Percentiles rank a stretch among this genome's conserved stretches.
Conservation (phyloP, 2,329 filamentous ascomycete genomes). For the Claviceps africana region DNA sequence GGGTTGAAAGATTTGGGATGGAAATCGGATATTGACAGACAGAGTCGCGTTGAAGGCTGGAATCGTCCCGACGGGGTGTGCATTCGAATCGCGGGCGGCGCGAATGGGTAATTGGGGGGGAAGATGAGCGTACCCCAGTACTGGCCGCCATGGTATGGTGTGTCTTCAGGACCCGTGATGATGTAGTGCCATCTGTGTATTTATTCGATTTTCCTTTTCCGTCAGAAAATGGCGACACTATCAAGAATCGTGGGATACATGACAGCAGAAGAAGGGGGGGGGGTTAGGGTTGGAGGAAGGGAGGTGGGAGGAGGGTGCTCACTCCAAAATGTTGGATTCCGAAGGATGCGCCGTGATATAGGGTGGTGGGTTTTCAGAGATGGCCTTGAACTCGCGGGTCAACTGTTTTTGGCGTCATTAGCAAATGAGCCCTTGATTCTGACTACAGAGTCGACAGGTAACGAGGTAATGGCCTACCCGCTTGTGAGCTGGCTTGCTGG, state of each 20-base stretch:
- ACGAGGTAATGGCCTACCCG: conserved; percentile 46
- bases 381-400: conserved; percentile 49
- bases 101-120: conserved; percentile 92
- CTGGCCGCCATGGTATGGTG: conserved; percentile 85
- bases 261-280: not conserved
- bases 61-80: conserved; percentile 94
- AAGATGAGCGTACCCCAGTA: conserved; percentile 98
- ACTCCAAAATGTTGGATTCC: conserved; percentile 84
- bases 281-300: too few relatives aligned
- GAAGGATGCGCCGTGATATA: conserved; percentile 84
- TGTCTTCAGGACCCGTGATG: conserved; percentile 84
- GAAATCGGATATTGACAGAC: conserved; percentile 92
- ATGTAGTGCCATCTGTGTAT: conserved; percentile 73
- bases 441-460: not conserved
- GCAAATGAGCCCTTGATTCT: not conserved
- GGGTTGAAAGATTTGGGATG: conserved; percentile 97
- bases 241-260: not conserved
- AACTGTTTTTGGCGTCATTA: conserved; percentile 27
- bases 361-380: conserved; percentile 63
- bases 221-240: not conserved
- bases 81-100: conserved; percentile 95
- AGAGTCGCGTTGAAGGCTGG: conserved; percentile 80
- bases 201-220: conserved; percentile 1
- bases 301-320: conserved; percentile 4
- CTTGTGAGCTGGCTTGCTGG: conserved; percentile 59